Base-by-base conservation (phyloP, 2,329 filamentous ascomycete genomes). In the Emydomyces testavorans region DNA sequence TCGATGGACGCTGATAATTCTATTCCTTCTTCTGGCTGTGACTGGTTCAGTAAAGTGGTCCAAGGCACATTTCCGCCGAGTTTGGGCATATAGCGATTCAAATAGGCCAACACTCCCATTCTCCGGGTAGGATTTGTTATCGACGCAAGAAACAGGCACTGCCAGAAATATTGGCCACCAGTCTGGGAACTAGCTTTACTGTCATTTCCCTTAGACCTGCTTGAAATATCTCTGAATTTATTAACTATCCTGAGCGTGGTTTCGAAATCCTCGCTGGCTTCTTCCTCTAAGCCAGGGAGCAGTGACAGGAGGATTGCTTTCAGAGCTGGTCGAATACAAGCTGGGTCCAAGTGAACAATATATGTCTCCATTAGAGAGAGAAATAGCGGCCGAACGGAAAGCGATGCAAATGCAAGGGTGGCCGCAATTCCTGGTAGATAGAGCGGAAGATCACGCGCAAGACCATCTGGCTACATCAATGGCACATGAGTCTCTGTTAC, bases 231-330 rank as follows among this genome's bases (percentile, higher is more conserved):
- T 59, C 89, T 87, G 62, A 96, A 80, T 49, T 77, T 80, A 57
- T 92, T 83, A 39, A 96, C 63, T 7, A 94, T 78, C 50, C 76
- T 78, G 48, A 94, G 64, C 1, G 89, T 93, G 46, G 85, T 78
- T 53, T 96, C 90, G 63, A 96, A 98, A 62, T 98, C 93, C 62
- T 98, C 92, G 55, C 89, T 93, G 6, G 87, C 93, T 63, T 96
- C 92, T 56, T 98, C 92, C 64, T 98, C 92, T 2, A 98, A 68
- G 0, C 89, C 92, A 0, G 92, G 92, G 2, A 98, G 71, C 24
- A 98, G 71, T n/a, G 86, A 83, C 16, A 98, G 71, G 51, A 96
- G 81, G 11, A 96, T 78, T 6, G 89, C 84, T 65, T 94, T 95
- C 67, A 96, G 75, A 1, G 90, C 88, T 2, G 92, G 88, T 13